Evolutionary conservation across 805 yeast genomes (phyloP).

Genomic region (Kluyveromyces wickerhamii): DNA sequence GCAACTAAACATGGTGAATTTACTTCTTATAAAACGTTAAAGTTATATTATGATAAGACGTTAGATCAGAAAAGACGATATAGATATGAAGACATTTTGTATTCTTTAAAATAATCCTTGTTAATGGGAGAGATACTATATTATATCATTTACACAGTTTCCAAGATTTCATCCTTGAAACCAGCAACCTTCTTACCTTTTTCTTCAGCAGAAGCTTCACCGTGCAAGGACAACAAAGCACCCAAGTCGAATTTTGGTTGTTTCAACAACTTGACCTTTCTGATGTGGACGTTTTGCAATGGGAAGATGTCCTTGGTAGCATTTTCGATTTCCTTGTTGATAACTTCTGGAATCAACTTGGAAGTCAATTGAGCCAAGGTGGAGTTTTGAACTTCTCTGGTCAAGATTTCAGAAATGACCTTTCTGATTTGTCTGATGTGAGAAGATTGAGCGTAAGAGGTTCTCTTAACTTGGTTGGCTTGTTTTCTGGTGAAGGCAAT

Average conservation of each 20-base stretch:
- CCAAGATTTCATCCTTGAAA: slow-evolving; percentile 98
- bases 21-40: no score
- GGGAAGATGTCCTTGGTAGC: slow-evolving; percentile 93
- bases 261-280: slow-evolving; percentile 97
- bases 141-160: slow-evolving; percentile 64
- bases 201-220: slow-evolving; percentile 89
- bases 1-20: no score
- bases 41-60: no score
- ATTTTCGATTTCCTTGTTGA: slow-evolving; percentile 97
- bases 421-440: slow-evolving; percentile 96
- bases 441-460: slow-evolving; percentile 95
- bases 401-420: slow-evolving; percentile 92
- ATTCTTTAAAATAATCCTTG: slow-evolving; percentile 6
- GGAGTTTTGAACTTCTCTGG: slow-evolving; percentile 90
- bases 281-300: slow-evolving; percentile 96
- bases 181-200: slow-evolving; percentile 97
- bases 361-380: slow-evolving; percentile 95
- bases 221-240: slow-evolving; percentile 92
- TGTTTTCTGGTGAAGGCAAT: slow-evolving; percentile 98
- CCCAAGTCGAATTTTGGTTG: slow-evolving; percentile 99
- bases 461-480: slow-evolving; percentile 94
- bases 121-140: slow-evolving; percentile 6
- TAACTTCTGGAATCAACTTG: slow-evolving; percentile 97
- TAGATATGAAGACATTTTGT: no score
- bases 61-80: no score